Conservation (phyloP, 1,284 basidiomycete genomes). For the Naganishia albida region DNA sequence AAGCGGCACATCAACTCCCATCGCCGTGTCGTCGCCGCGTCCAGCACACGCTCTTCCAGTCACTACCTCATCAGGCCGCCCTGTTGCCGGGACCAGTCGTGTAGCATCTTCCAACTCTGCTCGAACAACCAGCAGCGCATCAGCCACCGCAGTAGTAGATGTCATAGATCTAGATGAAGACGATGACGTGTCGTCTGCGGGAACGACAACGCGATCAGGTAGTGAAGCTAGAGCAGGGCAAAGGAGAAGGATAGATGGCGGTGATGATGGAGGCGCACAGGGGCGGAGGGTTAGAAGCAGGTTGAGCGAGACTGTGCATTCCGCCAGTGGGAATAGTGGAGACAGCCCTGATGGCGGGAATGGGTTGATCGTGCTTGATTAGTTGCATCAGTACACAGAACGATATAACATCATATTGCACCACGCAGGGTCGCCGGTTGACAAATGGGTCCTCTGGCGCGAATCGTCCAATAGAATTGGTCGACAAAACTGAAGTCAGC, state of each 20-base stretch:
- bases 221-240: conserved; percentile 9
- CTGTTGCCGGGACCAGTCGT: conserved; percentile 26
- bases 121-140: conserved; percentile 16
- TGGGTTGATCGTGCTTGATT: conserved; percentile 26
- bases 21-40: conserved; percentile 11
- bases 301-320: conserved; percentile 6
- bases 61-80: conserved; percentile 26
- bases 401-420: no score
- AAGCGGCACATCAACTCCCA: neutral
- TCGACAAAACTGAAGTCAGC: no score
- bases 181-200: conserved; percentile 2
- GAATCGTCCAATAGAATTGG: no score
- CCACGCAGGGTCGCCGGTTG: no score
- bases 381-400: neutral
- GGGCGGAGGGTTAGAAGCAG: conserved; percentile 30
- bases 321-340: neutral
- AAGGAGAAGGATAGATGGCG: conserved; percentile 10
- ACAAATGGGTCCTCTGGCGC: no score
- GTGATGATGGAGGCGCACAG: conserved; percentile 25
- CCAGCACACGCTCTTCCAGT: conserved; percentile 19
- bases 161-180: conserved; percentile 27
- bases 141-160: conserved; percentile 18
- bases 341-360: neutral
- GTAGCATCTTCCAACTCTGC: conserved; percentile 29
- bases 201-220: neutral